Evolutionary conservation across 2,329 filamentous ascomycete species (phyloP).

Genomic region (Exophiala alcalophila): DNA sequence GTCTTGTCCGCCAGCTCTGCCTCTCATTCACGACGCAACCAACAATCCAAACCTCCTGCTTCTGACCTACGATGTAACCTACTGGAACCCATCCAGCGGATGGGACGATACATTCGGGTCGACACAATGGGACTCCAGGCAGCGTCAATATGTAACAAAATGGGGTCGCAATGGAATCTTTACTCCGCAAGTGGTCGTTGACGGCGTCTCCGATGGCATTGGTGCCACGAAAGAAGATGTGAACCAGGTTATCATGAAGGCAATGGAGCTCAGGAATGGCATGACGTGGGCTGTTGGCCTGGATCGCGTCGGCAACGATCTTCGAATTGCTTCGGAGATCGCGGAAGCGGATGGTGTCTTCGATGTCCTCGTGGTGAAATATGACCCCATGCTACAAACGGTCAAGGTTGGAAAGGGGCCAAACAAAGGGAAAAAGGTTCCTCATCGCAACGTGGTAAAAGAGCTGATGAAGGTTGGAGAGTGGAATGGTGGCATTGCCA

Average conservation of each 20-base stretch:
- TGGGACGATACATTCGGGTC: conserved; percentile 27
- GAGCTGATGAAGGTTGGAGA: conserved; percentile 25
- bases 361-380: conserved; percentile 21
- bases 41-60: conserved; percentile 24
- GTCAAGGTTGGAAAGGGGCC: conserved; percentile 24
- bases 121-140: conserved; percentile 20
- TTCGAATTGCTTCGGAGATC: conserved; percentile 18
- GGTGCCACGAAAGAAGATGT: conserved; percentile 21
- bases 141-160: conserved; percentile 20
- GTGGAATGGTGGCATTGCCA: conserved; percentile 21
- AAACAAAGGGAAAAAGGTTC: conserved; percentile 25
- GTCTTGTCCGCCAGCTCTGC: conserved; percentile 25
- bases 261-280: conserved; percentile 19
- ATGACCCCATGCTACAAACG: conserved; percentile 16
- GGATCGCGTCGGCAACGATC: conserved; percentile 19
- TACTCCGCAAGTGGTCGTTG: conserved; percentile 25
- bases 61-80: conserved; percentile 26
- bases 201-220: conserved; percentile 22
- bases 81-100: conserved; percentile 22
- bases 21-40: conserved; percentile 20
- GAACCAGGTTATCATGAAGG: conserved; percentile 18
- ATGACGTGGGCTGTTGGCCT: conserved; percentile 19
- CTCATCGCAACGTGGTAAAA: conserved; percentile 24
- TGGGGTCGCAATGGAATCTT: conserved; percentile 22
- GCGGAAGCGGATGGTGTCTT: conserved; percentile 20